A percentile compares a stretch with the other conserved stretches of the same genome.
Conservation (phyloP, 1,284 basidiomycete species). For the Trichosporon sp. region DNA sequence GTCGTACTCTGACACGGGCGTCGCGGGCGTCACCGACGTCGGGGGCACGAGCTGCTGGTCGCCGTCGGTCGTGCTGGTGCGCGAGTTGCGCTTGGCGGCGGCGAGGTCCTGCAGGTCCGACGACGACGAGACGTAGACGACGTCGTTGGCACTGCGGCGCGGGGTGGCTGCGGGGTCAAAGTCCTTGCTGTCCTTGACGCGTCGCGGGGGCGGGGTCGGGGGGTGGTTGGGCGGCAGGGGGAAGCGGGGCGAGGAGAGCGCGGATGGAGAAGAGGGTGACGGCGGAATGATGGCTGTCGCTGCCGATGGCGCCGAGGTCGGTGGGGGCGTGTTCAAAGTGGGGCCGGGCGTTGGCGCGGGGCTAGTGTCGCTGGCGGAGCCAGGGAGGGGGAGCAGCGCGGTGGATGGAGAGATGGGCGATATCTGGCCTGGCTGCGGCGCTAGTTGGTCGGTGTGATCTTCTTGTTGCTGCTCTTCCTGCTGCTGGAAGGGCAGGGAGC, state of each 20-base stretch:
- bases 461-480: neutral
- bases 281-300: neutral
- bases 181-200: neutral
- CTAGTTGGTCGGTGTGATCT: neutral
- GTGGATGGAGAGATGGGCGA: neutral
- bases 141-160: slow-evolving; percentile 28
- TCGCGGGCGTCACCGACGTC: neutral
- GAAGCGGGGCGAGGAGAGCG: neutral
- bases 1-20: neutral
- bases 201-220: neutral
- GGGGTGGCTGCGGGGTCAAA: neutral
- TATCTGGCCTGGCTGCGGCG: neutral
- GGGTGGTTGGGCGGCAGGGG: neutral
- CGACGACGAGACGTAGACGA: slow-evolving; percentile 32
- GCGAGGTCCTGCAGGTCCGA: slow-evolving; percentile 3
- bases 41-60: neutral
- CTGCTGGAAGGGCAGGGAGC: neutral
- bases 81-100: neutral
- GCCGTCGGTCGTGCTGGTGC: slow-evolving; percentile 16
- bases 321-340: neutral
- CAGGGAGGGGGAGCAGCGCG: neutral
- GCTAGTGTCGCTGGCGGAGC: neutral
- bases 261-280: neutral
- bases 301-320: slow-evolving; percentile 3
- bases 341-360: neutral